Percentiles rank a stretch among this genome's conserved stretches.
phyloP scores from a whole-genome alignment of 73 alveolate species.

The Breviolum minutum region DNA sequence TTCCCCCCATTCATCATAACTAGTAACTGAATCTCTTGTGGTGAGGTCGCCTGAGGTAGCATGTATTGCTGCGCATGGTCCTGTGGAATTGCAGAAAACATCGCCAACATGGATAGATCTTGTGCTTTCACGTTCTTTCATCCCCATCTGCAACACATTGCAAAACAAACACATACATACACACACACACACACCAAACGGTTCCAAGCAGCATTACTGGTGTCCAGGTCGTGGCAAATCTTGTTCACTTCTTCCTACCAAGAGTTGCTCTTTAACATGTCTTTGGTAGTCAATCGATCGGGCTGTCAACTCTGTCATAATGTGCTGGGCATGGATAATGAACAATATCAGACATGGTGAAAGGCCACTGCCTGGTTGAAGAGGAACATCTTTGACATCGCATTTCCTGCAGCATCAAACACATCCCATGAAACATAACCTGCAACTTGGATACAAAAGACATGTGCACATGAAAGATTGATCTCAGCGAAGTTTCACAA shows the following conservation, averaged over 20 bases:
- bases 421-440: too few relatives aligned
- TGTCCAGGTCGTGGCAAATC: conserved; percentile 77
- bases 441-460: too few relatives aligned
- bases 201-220: conserved; percentile 57
- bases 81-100: too few relatives aligned
- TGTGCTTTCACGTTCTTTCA: not conserved
- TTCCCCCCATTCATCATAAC: too few relatives aligned
- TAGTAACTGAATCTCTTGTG: too few relatives aligned
- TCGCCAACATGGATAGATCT: not conserved
- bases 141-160: not conserved
- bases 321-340: too few relatives aligned
- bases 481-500: too few relatives aligned
- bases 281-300: not conserved
- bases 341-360: not conserved
- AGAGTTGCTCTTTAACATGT: not conserved
- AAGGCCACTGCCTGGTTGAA: conserved; percentile 51
- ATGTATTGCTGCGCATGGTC: too few relatives aligned
- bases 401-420: conserved; percentile 8
- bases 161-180: not conserved
- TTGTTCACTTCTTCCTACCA: conserved; percentile 72
- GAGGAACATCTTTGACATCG: conserved; percentile 88
- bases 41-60: too few relatives aligned
- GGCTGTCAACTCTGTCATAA: too few relatives aligned
- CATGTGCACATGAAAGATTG: too few relatives aligned
- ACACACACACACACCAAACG: not conserved